phyloP scores from a whole-genome alignment of 73 alveolate genomes.

The Tetrahymena elliotti region DNA sequence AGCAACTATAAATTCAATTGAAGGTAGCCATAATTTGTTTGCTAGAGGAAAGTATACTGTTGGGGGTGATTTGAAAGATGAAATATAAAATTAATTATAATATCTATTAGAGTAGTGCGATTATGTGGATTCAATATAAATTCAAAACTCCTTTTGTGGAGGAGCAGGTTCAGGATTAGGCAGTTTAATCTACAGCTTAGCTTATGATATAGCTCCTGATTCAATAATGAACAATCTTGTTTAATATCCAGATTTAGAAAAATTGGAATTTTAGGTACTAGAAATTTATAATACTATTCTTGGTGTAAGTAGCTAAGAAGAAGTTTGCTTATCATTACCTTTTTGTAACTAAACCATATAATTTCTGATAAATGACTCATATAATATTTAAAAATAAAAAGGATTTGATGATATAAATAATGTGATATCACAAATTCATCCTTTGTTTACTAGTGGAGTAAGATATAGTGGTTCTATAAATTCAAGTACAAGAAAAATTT shows the following conservation, averaged over 20 bases:
- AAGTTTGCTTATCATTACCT: not conserved
- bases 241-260: not conserved
- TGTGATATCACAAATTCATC: not conserved
- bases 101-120: not conserved
- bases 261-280: not conserved
- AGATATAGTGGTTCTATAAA: not conserved
- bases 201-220: not conserved
- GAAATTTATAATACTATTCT: not conserved
- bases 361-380: not conserved
- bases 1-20: not conserved
- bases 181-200: not conserved
- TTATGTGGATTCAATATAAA: not conserved
- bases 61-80: not conserved
- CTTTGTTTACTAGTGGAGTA: not conserved
- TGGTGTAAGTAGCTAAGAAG: not conserved
- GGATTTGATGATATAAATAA: not conserved
- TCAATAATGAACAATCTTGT: not conserved
- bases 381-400: not conserved
- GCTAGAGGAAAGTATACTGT: not conserved
- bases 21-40: not conserved
- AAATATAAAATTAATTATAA: not conserved
- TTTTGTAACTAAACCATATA: not conserved
- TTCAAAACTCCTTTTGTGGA: not conserved
- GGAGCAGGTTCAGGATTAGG: not conserved
- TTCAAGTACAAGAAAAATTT: not conserved